These are phyloP conservation scores for Tetraselmis chui DNA, from an alignment of 139 green algal species.

Conservation along the genomic window DNA sequence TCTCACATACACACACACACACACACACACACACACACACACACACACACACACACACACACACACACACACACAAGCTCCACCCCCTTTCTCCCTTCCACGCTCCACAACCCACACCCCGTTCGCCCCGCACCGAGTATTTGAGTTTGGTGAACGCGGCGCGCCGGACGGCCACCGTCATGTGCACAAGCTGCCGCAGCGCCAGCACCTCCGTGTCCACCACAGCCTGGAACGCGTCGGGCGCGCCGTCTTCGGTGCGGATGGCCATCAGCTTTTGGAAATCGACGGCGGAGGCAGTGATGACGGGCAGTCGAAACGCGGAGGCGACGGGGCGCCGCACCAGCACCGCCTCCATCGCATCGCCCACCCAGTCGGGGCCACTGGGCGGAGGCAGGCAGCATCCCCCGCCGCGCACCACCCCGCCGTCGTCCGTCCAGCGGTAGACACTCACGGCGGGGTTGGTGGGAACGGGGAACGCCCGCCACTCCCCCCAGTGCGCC, in stretches of 20 bases:
- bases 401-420: background rate
- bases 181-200: background rate
- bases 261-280: background rate
- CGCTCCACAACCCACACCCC: no score
- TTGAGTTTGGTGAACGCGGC: background rate
- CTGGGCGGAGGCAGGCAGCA: background rate
- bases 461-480: background rate
- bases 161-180: background rate
- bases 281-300: background rate
- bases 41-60: no score
- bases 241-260: background rate
- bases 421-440: slow-evolving; percentile 2
- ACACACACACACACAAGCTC: no score
- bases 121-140: no score
- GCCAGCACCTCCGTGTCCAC: slow-evolving; percentile 4
- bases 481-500: background rate
- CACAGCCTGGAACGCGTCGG: background rate
- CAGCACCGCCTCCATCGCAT: background rate
- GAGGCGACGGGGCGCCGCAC: background rate
- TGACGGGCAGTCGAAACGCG: background rate
- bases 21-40: no score
- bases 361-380: background rate
- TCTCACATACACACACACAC: no score
- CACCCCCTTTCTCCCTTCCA: no score
- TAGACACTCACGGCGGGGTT: background rate